phyloP scores from a whole-genome alignment of 2,329 filamentous ascomycete genomes.

The Cercospora sojina region DNA sequence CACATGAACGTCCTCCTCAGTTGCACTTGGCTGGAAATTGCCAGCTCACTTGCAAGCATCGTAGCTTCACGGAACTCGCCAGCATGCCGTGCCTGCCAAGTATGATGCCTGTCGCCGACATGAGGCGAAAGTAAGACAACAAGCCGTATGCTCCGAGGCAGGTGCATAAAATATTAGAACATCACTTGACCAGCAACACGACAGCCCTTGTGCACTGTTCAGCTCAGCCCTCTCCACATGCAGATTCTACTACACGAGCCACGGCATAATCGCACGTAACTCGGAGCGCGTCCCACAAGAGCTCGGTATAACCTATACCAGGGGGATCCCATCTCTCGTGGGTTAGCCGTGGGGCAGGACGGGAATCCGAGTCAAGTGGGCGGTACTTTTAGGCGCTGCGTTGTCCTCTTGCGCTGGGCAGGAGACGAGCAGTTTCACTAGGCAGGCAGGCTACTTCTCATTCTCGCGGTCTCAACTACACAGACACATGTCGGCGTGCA shows the following conservation, averaged over 20 bases:
- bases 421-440: background rate
- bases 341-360: background rate
- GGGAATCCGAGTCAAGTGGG: background rate
- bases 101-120: background rate
- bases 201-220: background rate
- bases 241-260: background rate
- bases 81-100: slow-evolving; percentile 9
- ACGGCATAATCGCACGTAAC: slow-evolving; percentile 8
- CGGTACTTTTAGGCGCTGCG: slow-evolving; percentile 1
- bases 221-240: background rate
- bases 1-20: background rate
- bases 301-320: slow-evolving; percentile 10
- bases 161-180: background rate
- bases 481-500: background rate
- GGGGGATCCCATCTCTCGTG: background rate
- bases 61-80: slow-evolving; percentile 7
- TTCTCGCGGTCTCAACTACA: background rate
- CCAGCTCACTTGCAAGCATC: slow-evolving; percentile 1
- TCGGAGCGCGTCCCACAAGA: background rate
- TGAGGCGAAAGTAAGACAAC: background rate
- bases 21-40: background rate
- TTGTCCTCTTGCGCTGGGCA: slow-evolving; percentile 2
- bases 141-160: background rate
- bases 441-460: background rate
- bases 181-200: background rate